Base-by-base conservation (phyloP, 176 grass and related monocot genomes). In the Oryza rufipogon region DNA sequence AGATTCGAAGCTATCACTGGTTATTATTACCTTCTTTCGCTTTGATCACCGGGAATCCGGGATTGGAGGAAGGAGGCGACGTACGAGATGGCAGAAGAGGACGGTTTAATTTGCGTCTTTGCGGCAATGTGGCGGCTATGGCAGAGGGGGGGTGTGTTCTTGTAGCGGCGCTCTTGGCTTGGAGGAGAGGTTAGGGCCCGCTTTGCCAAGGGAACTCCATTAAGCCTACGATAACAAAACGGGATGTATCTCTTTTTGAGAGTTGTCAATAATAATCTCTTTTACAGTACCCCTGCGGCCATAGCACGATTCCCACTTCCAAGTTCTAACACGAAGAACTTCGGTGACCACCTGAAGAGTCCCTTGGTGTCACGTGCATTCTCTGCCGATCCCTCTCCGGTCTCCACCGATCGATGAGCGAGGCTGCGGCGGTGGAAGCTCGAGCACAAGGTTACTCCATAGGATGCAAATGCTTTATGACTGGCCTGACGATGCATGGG, bases 121-220 rank as follows among this genome's bases (percentile, higher is more conserved):
- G 51, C 70, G 5, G 11, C 36, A 23, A 23, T 75, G 47, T 71
- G 33, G 34, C 78, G 77, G 63, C 84, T 38, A 45, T 9, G n/a
- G 10, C 15, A 1, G 16, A 17, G 16, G 51, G 44, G 51, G 16
- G 11, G 56, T 3, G 45, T 14, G 49, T 47, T 81, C 51, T 48
- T 16, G 16, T 54, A 67, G 64, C 2, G 51, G 17, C 16, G 33
- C 0, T 77, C 17, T 71, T 80, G 82, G 11, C 64, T 81, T 89
- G 87, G 76, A 70, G 44, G 42, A n/a, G 54, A 66, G 75, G 61
- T 26, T 38, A 60, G 68, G 68, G 68, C 74, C 58, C 67, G 61
- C 48, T 61, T 84, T 77, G 73, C 48, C 17, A 73, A 34, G 20
- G 20, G 65, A 38, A 49, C 11, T 71, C 48, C 83, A 42, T 44